Conservation (phyloP, 1,284 basidiomycete genomes). For the Ustilago loliicola region DNA sequence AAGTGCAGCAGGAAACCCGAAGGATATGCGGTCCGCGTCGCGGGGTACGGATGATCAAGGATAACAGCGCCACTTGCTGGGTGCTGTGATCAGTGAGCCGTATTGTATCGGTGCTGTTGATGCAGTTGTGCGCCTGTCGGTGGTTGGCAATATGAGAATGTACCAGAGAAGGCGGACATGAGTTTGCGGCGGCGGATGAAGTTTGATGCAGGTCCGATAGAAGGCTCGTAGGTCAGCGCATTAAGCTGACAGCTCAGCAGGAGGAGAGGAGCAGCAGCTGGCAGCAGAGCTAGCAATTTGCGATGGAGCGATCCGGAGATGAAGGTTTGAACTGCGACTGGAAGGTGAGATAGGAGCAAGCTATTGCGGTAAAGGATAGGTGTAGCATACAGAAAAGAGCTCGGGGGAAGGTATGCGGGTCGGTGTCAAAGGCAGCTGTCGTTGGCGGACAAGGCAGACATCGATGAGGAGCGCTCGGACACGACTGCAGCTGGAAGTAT, state of each 20-base stretch:
- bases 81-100: not conserved
- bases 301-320: constrained; percentile 4
- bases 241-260: constrained; percentile 1
- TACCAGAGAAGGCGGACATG: constrained; percentile 21
- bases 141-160: constrained; percentile 2
- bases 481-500: constrained; percentile 25
- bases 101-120: not conserved
- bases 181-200: constrained; percentile 8
- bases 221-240: constrained; percentile 10
- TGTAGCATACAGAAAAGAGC: constrained; percentile 16
- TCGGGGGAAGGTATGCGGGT: constrained; percentile 41
- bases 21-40: constrained; percentile 19
- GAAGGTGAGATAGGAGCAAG: not conserved
- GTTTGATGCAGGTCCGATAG: constrained; percentile 26
- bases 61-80: constrained; percentile 1
- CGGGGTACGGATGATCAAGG: constrained; percentile 17
- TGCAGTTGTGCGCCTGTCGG: not conserved
- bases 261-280: not conserved
- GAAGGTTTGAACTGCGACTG: not conserved
- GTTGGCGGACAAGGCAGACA: constrained; percentile 5
- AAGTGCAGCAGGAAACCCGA: constrained; percentile 31
- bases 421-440: constrained; percentile 24
- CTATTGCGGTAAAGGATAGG: not conserved
- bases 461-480: constrained; percentile 27
- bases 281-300: not conserved